Evolutionary conservation across 208 protist species (phyloP).

Genomic region (Borovskyia barvae): DNA sequence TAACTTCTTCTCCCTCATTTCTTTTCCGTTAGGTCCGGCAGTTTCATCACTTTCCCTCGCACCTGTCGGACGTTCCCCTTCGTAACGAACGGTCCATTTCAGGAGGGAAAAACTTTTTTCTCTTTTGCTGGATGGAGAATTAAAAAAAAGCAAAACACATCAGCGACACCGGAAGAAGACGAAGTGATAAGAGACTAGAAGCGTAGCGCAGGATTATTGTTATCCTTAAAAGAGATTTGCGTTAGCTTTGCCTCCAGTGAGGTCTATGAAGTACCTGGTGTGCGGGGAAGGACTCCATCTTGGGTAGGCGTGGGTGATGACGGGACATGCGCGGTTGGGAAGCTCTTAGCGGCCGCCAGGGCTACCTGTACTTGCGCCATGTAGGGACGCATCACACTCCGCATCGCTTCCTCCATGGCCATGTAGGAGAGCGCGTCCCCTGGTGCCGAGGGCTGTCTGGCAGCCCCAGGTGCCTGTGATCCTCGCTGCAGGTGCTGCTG

Average conservation of each 20-base stretch:
- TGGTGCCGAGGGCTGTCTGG: not conserved
- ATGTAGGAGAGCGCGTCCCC: conserved; percentile 1
- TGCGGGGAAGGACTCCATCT: no score
- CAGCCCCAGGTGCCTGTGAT: not conserved
- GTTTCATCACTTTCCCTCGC: no score
- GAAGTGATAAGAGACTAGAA: not conserved
- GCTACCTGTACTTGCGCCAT: conserved; percentile 19
- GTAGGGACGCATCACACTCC: conserved; percentile 20
- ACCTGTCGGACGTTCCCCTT: no score
- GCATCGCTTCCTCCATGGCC: conserved; percentile 23
- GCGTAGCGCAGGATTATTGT: not conserved
- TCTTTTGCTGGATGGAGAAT: no score
- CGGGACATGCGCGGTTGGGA: not conserved
- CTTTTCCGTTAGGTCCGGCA: no score
- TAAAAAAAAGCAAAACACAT: not conserved
- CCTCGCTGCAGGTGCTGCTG: conserved; percentile 20
- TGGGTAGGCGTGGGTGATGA: not conserved
- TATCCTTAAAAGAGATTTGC: not conserved
- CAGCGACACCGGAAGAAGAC: not conserved
- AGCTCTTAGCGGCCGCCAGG: not conserved
- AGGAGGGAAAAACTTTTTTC: no score
- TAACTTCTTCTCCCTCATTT: no score
- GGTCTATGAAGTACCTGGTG: no score
- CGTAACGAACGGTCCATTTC: no score
- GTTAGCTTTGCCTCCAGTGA: not conserved